Evolutionary conservation across 2,329 filamentous ascomycete species (phyloP).

Genomic region (Aspergillus quadricinctus): DNA sequence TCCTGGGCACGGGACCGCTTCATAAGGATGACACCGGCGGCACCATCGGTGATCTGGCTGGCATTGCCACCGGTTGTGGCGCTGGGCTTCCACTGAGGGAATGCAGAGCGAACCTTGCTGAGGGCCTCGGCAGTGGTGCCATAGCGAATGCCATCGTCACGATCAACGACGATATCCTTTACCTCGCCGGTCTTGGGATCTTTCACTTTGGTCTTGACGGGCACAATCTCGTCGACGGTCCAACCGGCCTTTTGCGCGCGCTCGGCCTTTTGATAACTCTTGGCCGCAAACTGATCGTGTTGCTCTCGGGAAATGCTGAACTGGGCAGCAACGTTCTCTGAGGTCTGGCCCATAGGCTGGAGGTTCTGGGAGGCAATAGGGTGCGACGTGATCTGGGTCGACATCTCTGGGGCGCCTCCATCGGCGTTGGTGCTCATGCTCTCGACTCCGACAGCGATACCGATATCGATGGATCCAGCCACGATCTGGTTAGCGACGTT

Average conservation of each 20-base stretch:
- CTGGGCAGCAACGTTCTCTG: conserved; percentile 86
- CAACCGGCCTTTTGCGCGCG: conserved; percentile 77
- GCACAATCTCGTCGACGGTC: conserved; percentile 81
- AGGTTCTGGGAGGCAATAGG: conserved; percentile 82
- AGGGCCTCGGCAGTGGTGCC: conserved; percentile 80
- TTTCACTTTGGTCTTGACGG: conserved; percentile 75
- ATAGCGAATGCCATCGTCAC: conserved; percentile 78
- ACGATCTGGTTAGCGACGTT: conserved; percentile 90
- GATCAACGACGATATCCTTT: conserved; percentile 69
- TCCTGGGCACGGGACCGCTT: conserved; percentile 78
- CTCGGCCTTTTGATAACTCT: conserved; percentile 78
- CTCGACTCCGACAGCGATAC: conserved; percentile 86
- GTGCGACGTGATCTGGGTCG: conserved; percentile 69
- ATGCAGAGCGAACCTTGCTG: conserved; percentile 78
- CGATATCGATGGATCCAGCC: conserved; percentile 84
- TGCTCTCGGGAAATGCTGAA: conserved; percentile 62
- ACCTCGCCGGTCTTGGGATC: conserved; percentile 84
- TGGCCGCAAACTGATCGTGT: conserved; percentile 81
- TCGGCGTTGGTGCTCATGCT: conserved; percentile 89
- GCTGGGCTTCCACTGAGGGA: conserved; percentile 69
- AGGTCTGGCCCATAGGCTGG: conserved; percentile 87
- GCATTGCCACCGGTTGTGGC: conserved; percentile 91
- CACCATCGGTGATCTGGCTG: conserved; percentile 86
- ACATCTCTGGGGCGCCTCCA: conserved; percentile 76
- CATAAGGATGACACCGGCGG: conserved; percentile 88